phyloP scores from a whole-genome alignment of 306 rosid genomes.

The Inga oerstediana region DNA sequence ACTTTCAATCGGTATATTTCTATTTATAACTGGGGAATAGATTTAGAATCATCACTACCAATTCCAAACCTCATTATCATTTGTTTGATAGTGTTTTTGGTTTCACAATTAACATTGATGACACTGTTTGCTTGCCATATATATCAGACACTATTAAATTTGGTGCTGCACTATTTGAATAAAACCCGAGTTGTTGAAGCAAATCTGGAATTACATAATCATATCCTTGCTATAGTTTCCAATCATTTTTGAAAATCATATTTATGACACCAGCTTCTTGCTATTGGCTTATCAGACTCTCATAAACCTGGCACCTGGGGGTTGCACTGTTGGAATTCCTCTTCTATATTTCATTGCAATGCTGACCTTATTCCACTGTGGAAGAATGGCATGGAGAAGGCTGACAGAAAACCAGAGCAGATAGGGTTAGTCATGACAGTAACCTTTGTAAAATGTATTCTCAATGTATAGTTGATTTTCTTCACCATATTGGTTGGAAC shows the following conservation, averaged over 20 bases:
- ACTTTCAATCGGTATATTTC: slow-evolving; percentile 10
- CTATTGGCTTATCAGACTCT: slow-evolving; percentile 66
- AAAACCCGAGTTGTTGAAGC: slow-evolving; percentile 7
- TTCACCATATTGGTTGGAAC: slow-evolving; percentile 17
- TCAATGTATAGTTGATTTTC: slow-evolving; percentile 9
- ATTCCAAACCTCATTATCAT: slow-evolving; percentile 18
- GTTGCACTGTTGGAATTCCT: slow-evolving; percentile 79
- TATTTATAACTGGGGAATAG: slow-evolving; percentile 27
- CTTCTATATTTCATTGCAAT: slow-evolving; percentile 62
- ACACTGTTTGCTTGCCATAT: slow-evolving; percentile 23
- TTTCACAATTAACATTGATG: slow-evolving; percentile 8
- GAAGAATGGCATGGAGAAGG: slow-evolving; percentile 88
- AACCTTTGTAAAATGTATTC: slow-evolving; percentile 25
- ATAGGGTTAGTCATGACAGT: slow-evolving; percentile 37
- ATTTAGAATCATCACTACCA: slow-evolving; percentile 7
- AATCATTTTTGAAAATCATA: slow-evolving; percentile 23
- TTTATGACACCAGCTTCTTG: slow-evolving; percentile 26
- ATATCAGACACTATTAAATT: slow-evolving; percentile 73
- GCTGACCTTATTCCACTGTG: slow-evolving; percentile 69
- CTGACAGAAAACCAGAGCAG: slow-evolving; percentile 60
- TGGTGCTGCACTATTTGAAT: slow-evolving; percentile 29
- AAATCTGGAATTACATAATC: slow-evolving; percentile 8
- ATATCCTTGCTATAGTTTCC: slow-evolving; percentile 13
- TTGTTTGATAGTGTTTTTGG: not conserved
- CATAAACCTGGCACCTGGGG: slow-evolving; percentile 85